These are phyloP conservation scores for Talaromyces ruber DNA, from an alignment of 495 filamentous ascomycete genomes.

Conservation along the genomic window DNA sequence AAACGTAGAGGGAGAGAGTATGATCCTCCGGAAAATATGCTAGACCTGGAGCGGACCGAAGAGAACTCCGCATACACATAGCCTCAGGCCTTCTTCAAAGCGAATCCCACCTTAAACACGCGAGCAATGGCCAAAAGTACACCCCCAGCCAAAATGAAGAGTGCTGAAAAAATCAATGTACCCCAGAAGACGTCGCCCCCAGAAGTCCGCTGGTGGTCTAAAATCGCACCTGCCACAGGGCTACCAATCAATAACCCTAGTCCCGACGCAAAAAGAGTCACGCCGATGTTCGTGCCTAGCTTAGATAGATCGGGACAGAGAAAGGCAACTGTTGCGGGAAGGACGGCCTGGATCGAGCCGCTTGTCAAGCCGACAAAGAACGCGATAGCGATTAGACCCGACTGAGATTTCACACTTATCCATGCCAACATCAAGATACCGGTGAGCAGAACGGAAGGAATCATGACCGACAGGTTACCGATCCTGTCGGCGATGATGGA, in stretches of 20 bases:
- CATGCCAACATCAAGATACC: background rate
- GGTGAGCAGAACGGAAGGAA: background rate
- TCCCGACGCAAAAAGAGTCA: constrained; percentile 16
- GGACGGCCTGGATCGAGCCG: background rate
- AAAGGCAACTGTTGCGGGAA: background rate
- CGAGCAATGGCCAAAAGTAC: background rate
- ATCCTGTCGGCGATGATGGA: constrained; percentile 59
- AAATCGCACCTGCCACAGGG: constrained; percentile 26
- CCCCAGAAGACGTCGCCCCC: background rate
- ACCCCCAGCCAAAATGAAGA: background rate
- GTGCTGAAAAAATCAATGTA: background rate
- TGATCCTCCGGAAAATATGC: too few relatives aligned
- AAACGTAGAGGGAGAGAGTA: background rate
- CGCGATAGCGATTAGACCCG: background rate
- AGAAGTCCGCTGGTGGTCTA: constrained; percentile 11
- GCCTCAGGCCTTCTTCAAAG: background rate
- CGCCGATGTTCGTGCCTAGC: constrained; percentile 25
- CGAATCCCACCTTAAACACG: background rate
- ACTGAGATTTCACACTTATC: background rate
- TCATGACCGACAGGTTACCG: constrained; percentile 35
- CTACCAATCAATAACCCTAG: constrained; percentile 23
- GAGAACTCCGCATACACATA: background rate
- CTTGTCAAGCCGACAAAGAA: background rate
- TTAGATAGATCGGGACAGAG: background rate
- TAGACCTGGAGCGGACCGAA: background rate